These are phyloP conservation scores for Euphorbia peplus DNA, from an alignment of 345 rosid species.

Conservation along the genomic window DNA sequence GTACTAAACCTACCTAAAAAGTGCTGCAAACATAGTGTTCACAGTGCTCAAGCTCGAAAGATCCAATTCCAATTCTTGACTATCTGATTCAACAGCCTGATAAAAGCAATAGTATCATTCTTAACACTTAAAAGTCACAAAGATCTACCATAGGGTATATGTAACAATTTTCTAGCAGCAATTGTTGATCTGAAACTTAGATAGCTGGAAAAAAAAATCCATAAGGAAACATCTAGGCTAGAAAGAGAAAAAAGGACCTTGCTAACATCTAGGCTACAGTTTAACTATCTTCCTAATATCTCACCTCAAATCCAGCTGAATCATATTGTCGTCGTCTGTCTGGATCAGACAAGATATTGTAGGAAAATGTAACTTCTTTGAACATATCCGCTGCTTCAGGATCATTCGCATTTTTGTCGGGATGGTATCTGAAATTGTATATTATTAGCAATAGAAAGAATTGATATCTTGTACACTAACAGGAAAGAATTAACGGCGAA, in stretches of 20 bases:
- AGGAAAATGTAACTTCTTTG: constrained; percentile 91
- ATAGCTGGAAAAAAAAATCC: not conserved
- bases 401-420: constrained; percentile 95
- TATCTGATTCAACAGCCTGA: constrained; percentile 72
- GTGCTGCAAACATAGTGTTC: constrained; percentile 91
- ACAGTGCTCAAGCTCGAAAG: constrained; percentile 96
- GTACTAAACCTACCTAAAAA: constrained; percentile 59
- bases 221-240: not conserved
- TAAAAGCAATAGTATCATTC: constrained; percentile 19
- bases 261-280: not conserved
- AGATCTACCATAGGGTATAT: not conserved
- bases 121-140: not conserved
- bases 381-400: constrained; percentile 89
- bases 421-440: constrained; percentile 78
- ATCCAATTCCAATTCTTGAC: constrained; percentile 89
- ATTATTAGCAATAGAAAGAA: constrained; percentile 9
- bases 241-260: not conserved
- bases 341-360: constrained; percentile 86
- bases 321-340: constrained; percentile 87
- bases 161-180: not conserved
- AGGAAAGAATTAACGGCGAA: not conserved
- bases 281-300: constrained; percentile 15
- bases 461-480: not conserved
- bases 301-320: constrained; percentile 95
- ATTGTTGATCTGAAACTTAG: not conserved